phyloP scores from a whole-genome alignment of 768 basidiomycete species.

The Lanmaoa rubissima region DNA sequence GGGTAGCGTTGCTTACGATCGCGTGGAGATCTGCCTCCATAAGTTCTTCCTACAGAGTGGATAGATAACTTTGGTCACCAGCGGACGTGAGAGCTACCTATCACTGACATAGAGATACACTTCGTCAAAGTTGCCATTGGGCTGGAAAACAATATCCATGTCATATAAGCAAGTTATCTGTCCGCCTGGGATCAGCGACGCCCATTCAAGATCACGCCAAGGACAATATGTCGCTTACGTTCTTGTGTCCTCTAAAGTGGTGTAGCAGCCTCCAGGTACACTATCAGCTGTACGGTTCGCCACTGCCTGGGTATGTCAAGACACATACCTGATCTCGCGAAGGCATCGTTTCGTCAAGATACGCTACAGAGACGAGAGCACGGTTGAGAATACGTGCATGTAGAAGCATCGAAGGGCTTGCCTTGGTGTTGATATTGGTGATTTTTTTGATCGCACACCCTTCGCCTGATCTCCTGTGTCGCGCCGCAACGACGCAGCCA shows the following conservation, averaged over 20 bases:
- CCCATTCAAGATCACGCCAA: not conserved
- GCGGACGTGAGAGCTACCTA: not conserved
- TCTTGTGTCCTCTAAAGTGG: conserved; percentile 99
- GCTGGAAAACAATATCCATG: conserved; percentile 96
- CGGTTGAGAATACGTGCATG: conserved; percentile 11
- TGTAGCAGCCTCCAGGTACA: conserved; percentile 67
- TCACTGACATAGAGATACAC: conserved; percentile 84
- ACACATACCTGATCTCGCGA: conserved; percentile 82
- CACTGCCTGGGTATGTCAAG: not conserved
- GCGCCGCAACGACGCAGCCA: conserved; percentile 86
- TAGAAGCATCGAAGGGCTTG: conserved; percentile 25
- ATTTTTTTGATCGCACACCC: conserved; percentile 97
- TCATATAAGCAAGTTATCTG: conserved; percentile 97
- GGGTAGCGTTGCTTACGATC: conserved; percentile 57
- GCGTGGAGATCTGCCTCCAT: conserved; percentile 99
- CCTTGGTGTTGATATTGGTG: conserved; percentile 90
- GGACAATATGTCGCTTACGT: conserved; percentile 51
- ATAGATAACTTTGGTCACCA: not conserved
- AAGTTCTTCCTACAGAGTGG: conserved; percentile 77
- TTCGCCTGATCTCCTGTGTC: conserved; percentile 79
- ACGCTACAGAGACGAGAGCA: conserved; percentile 45
- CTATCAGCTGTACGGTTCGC: conserved; percentile 13
- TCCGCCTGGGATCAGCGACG: conserved; percentile 4
- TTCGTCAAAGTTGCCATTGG: conserved; percentile 91
- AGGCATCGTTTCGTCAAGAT: conserved; percentile 97